Evolutionary conservation across 2,329 filamentous ascomycete species (phyloP).

Genomic region (Didymellaceae sp.): DNA sequence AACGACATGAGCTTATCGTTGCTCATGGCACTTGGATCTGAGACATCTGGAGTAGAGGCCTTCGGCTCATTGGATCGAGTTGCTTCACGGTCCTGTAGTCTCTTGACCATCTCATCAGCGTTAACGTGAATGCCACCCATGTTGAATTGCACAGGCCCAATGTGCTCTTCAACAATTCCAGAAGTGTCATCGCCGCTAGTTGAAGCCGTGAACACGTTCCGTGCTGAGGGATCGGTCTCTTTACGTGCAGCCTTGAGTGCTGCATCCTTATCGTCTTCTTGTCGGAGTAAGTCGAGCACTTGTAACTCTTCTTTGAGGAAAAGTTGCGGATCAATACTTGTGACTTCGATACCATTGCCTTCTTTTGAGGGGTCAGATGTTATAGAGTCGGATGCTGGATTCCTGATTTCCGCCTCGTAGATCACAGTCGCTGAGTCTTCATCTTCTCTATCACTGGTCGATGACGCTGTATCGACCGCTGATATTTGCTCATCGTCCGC

Average conservation of each 20-base stretch:
- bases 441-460: slow-evolving; percentile 16
- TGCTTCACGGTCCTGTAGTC: slow-evolving; percentile 65
- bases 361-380: slow-evolving; percentile 51
- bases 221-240: slow-evolving; percentile 38
- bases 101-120: slow-evolving; percentile 89
- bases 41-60: slow-evolving; percentile 30
- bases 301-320: slow-evolving; percentile 80
- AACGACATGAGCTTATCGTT: slow-evolving; percentile 50
- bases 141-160: slow-evolving; percentile 95
- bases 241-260: slow-evolving; percentile 48
- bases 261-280: slow-evolving; percentile 65
- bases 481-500: slow-evolving; percentile 20
- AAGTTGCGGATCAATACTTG: slow-evolving; percentile 75
- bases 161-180: slow-evolving; percentile 64
- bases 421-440: slow-evolving; percentile 67
- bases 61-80: slow-evolving; percentile 39
- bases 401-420: slow-evolving; percentile 81
- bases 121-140: slow-evolving; percentile 97
- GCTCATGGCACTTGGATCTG: slow-evolving; percentile 44
- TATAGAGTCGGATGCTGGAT: slow-evolving; percentile 66
- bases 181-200: slow-evolving; percentile 35
- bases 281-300: slow-evolving; percentile 70
- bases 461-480: slow-evolving; percentile 15
- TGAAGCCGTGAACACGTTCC: slow-evolving; percentile 20
- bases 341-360: slow-evolving; percentile 62